Conservation (phyloP, 179 eudicot species). For the Drosera spatulata region DNA sequence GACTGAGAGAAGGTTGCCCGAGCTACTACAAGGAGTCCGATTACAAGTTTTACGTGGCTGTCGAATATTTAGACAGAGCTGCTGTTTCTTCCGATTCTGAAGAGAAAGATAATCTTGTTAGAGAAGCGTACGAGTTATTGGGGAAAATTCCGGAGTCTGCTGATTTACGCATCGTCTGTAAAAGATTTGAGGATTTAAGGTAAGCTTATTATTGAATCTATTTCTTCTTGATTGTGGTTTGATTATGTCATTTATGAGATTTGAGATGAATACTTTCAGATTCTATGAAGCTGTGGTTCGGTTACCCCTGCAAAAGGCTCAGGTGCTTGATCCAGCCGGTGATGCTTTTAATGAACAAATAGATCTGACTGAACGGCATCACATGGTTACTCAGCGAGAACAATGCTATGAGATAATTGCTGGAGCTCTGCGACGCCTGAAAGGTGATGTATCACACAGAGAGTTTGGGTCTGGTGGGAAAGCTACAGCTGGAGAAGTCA, state of each 20-base stretch:
- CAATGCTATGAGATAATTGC: slow-evolving; percentile 84
- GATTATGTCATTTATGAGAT: not conserved
- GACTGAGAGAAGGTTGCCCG: slow-evolving; percentile 88
- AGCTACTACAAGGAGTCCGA: slow-evolving; percentile 95
- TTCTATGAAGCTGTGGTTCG: slow-evolving; percentile 98
- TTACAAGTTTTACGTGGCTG: slow-evolving; percentile 91
- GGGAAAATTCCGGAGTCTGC: slow-evolving; percentile 93
- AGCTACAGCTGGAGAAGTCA: slow-evolving; percentile 42
- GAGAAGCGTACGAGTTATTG: slow-evolving; percentile 78
- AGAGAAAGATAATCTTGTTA: slow-evolving; percentile 77
- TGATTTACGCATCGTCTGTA: slow-evolving; percentile 84
- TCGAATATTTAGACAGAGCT: slow-evolving; percentile 96
- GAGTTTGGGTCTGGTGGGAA: slow-evolving; percentile 64
- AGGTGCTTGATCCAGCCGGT: slow-evolving; percentile 89
- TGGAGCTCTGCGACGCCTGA: slow-evolving; percentile 65
- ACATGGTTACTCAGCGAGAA: slow-evolving; percentile 73
- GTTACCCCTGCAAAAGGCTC: slow-evolving; percentile 91
- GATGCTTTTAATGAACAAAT: slow-evolving; percentile 87
- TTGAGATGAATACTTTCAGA: slow-evolving; percentile 27
- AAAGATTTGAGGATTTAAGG: slow-evolving; percentile 94
- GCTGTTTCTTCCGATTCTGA: slow-evolving; percentile 59
- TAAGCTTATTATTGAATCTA: slow-evolving; percentile 13
- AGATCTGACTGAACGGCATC: slow-evolving; percentile 56
- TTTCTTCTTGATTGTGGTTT: not conserved
- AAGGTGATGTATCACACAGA: slow-evolving; percentile 45